These are phyloP conservation scores for Apiospora hydei DNA, from an alignment of 2,329 filamentous ascomycete genomes.

Conservation along the genomic window DNA sequence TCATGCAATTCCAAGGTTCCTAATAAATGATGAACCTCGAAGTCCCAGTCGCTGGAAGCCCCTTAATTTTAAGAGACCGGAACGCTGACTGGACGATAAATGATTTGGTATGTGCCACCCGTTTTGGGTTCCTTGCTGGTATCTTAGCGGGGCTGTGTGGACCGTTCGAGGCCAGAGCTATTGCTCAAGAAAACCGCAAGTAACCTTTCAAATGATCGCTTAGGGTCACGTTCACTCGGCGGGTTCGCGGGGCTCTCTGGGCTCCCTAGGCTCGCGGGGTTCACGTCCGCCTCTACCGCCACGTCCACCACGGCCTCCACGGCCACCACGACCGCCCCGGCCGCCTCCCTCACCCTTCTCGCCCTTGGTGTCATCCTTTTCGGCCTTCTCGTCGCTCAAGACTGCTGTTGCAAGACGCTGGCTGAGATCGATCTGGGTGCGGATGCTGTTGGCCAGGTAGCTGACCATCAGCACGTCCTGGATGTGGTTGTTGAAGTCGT, in stretches of 20 bases:
- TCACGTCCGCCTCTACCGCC: slow-evolving; percentile 56
- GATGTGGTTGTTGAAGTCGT: slow-evolving; percentile 99
- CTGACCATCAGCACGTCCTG: slow-evolving; percentile 98
- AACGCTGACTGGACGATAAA: slow-evolving; percentile 17
- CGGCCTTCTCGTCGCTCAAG: slow-evolving; percentile 61
- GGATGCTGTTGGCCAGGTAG: slow-evolving; percentile 97
- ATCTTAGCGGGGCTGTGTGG: not conserved
- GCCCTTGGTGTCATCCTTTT: slow-evolving; percentile 45
- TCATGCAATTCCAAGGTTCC: slow-evolving; percentile 12
- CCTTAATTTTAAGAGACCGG: not conserved
- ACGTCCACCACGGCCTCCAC: slow-evolving; percentile 43
- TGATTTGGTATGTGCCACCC: not conserved
- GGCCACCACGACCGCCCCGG: slow-evolving; percentile 51
- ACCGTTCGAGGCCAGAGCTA: not conserved
- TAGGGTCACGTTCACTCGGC: slow-evolving; percentile 41
- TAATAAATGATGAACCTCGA: slow-evolving; percentile 5
- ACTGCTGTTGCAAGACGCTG: slow-evolving; percentile 89
- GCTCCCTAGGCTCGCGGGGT: slow-evolving; percentile 56
- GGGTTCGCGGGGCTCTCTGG: slow-evolving; percentile 57
- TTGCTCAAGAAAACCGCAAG: slow-evolving; percentile 1
- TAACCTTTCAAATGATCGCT: slow-evolving; percentile 19
- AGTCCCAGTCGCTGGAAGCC: slow-evolving; percentile 14
- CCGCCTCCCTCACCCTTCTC: slow-evolving; percentile 46
- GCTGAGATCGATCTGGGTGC: slow-evolving; percentile 97
- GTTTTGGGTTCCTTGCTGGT: slow-evolving; percentile 5